Evolutionary conservation across 768 basidiomycete species (phyloP).

Genomic region (Crucibulum laeve): DNA sequence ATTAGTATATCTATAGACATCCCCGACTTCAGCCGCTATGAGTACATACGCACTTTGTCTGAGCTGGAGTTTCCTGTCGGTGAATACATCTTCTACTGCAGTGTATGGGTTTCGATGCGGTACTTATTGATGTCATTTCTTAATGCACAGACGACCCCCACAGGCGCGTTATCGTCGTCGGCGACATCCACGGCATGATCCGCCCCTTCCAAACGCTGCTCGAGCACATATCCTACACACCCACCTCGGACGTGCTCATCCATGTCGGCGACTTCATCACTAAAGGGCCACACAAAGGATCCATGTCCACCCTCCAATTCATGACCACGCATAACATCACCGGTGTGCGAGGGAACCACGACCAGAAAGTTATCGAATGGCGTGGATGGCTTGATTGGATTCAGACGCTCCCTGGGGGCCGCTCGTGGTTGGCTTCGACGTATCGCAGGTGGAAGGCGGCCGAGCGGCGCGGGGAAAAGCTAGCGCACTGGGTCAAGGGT

Average conservation of each 20-base stretch:
- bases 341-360: slow-evolving; percentile 93
- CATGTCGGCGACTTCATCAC: slow-evolving; percentile 82
- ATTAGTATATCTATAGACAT: neutral
- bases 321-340: slow-evolving; percentile 59
- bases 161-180: slow-evolving; percentile 69
- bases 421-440: slow-evolving; percentile 52
- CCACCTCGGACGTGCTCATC: slow-evolving; percentile 62
- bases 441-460: slow-evolving; percentile 36
- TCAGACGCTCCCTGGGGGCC: slow-evolving; percentile 33
- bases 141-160: slow-evolving; percentile 38
- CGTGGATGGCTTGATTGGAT: slow-evolving; percentile 85
- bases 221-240: slow-evolving; percentile 18
- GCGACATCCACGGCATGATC: slow-evolving; percentile 87
- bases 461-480: slow-evolving; percentile 25
- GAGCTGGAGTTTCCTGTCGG: slow-evolving; percentile 41
- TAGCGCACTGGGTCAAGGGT: slow-evolving; percentile 29
- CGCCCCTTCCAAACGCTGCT: slow-evolving; percentile 40
- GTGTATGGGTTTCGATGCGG: neutral
- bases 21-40: neutral
- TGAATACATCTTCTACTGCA: slow-evolving; percentile 23
- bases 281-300: slow-evolving; percentile 60
- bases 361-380: slow-evolving; percentile 91
- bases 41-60: neutral
- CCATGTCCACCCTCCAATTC: slow-evolving; percentile 58
- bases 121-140: neutral